Conservation (phyloP, 2,329 filamentous ascomycete species). For the Peltaster fructicola region DNA sequence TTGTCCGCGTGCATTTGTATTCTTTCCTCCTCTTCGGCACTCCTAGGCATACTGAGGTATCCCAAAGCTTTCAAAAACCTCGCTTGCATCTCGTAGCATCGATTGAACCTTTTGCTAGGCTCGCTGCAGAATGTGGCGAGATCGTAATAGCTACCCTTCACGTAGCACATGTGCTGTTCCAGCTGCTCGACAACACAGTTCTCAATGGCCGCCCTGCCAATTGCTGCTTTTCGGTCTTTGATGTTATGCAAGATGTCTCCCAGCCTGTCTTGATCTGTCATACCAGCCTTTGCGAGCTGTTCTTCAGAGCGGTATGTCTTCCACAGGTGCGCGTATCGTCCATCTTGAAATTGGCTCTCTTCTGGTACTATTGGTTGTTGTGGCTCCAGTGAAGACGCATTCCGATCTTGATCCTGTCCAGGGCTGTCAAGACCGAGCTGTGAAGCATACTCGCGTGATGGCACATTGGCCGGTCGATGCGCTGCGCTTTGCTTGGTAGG, state of each 20-base stretch:
- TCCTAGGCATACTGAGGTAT: slow-evolving; percentile 53
- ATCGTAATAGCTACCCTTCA: slow-evolving; percentile 47
- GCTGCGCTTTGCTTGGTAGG: slow-evolving; percentile 3
- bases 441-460: slow-evolving; percentile 15
- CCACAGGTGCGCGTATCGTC: slow-evolving; percentile 76
- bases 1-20: slow-evolving; percentile 90
- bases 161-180: slow-evolving; percentile 68
- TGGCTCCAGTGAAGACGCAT: slow-evolving; percentile 10
- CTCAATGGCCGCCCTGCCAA: slow-evolving; percentile 70
- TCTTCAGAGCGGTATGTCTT: slow-evolving; percentile 65
- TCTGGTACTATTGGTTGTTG: slow-evolving; percentile 24
- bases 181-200: slow-evolving; percentile 84
- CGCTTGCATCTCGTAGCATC: slow-evolving; percentile 80
- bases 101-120: slow-evolving; percentile 61
- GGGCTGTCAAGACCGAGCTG: slow-evolving; percentile 13
- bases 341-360: slow-evolving; percentile 48
- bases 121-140: slow-evolving; percentile 63
- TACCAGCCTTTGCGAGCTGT: slow-evolving; percentile 49
- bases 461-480: slow-evolving; percentile 13
- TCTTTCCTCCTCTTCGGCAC: slow-evolving; percentile 56
- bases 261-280: slow-evolving; percentile 64
- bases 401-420: slow-evolving; percentile 8
- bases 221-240: slow-evolving; percentile 62
- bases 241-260: slow-evolving; percentile 64
- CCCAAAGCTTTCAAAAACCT: slow-evolving; percentile 82